phyloP scores from a whole-genome alignment of 139 green algal genomes.

The Chloropicon primus region DNA sequence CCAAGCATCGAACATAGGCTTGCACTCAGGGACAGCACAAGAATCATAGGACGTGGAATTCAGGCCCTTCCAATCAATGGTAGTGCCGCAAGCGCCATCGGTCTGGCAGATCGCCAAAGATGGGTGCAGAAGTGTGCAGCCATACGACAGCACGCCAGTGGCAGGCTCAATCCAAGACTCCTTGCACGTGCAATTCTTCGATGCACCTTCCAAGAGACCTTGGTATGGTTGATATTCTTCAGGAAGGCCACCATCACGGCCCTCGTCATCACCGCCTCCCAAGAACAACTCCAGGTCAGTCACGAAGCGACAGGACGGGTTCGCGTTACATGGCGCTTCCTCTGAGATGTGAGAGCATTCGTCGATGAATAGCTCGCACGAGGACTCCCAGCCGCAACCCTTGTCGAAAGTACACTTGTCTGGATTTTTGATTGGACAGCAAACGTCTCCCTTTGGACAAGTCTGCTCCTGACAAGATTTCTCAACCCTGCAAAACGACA shows the following conservation, averaged over 20 bases:
- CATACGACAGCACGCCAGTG: background rate
- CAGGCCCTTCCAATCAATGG: background rate
- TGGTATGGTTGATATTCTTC: background rate
- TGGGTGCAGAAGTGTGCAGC: background rate
- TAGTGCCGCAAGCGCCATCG: background rate
- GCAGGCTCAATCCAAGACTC: background rate
- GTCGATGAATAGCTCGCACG: background rate
- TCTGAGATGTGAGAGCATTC: background rate
- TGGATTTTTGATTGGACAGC: background rate
- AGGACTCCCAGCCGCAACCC: background rate
- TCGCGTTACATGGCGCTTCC: background rate
- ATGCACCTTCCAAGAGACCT: background rate
- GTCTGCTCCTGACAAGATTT: background rate
- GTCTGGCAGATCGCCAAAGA: background rate
- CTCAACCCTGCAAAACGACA: background rate
- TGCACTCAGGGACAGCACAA: background rate
- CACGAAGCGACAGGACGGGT: background rate
- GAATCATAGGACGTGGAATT: background rate
- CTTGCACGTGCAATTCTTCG: background rate
- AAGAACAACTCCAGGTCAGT: background rate
- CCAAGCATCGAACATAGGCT: background rate
- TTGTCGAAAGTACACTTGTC: background rate
- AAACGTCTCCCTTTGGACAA: background rate
- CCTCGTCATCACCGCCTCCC: background rate
- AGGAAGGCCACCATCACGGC: background rate